Evolutionary conservation across 2,329 filamentous ascomycete genomes (phyloP).

Genomic region (Trichoderma breve): DNA sequence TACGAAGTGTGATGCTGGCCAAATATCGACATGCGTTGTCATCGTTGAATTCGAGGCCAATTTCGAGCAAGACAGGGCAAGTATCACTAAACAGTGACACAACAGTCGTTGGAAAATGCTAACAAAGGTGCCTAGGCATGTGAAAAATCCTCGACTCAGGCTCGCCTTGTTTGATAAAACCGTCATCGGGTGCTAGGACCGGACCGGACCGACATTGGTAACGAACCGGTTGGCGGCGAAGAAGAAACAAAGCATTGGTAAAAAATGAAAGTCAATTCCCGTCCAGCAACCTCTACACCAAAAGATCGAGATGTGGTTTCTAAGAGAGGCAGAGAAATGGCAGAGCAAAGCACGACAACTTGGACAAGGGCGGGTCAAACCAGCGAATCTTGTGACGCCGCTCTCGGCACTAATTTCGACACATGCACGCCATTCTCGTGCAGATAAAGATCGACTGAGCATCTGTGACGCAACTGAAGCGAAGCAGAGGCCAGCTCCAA

Average conservation of each 20-base stretch:
- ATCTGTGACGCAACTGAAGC: not conserved
- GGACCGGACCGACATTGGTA: not conserved
- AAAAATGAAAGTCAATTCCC: not conserved
- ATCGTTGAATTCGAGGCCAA: not conserved
- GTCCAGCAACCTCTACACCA: not conserved
- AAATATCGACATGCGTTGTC: not conserved
- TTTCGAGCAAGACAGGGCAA: not conserved
- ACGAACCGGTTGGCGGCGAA: not conserved
- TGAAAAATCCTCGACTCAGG: not conserved
- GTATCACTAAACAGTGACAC: not conserved
- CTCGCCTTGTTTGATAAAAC: not conserved
- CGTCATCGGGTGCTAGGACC: not conserved
- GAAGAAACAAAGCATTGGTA: not conserved
- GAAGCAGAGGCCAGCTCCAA: not conserved
- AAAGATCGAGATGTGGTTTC: not conserved
- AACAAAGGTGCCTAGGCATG: too few species aligned
- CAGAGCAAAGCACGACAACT: not conserved
- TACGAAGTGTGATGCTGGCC: not conserved
- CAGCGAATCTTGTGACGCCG: not conserved
- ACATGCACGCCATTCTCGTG: slow-evolving; percentile 1
- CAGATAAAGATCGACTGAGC: slow-evolving; percentile 3
- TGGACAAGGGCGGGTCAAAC: not conserved
- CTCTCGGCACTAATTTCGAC: not conserved
- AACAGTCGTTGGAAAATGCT: not conserved
- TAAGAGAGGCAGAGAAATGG: not conserved